These are phyloP conservation scores for Tetracentron sinense DNA, from an alignment of 164 flowering plant species.

Conservation along the genomic window DNA sequence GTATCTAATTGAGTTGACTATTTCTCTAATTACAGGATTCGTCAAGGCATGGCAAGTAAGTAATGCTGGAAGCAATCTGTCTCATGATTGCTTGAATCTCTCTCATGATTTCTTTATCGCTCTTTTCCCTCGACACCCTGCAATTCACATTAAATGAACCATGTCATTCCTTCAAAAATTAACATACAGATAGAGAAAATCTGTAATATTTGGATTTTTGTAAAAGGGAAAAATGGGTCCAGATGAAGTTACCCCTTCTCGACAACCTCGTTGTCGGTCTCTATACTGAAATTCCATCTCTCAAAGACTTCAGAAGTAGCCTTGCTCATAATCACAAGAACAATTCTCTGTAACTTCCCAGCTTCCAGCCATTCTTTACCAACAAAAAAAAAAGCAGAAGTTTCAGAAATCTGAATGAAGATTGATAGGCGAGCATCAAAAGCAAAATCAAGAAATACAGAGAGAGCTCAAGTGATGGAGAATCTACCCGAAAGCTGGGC, in stretches of 20 bases:
- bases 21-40: conserved; percentile 69
- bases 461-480: not conserved
- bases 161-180: not conserved
- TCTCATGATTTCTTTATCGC: conserved; percentile 98
- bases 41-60: conserved; percentile 94
- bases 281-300: conserved; percentile 71
- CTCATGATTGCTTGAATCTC: conserved; percentile 98
- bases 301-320: conserved; percentile 74
- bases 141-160: conserved; percentile 11
- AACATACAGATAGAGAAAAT: conserved; percentile 3
- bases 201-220: too few relatives aligned
- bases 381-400: not conserved
- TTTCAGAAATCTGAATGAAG: not conserved
- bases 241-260: conserved; percentile 59
- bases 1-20: too few relatives aligned
- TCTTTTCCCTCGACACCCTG: conserved; percentile 91
- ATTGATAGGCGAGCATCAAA: not conserved
- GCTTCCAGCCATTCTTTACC: conserved; percentile 83
- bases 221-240: conserved; percentile 49
- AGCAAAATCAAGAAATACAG: not conserved
- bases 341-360: conserved; percentile 84
- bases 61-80: conserved; percentile 88
- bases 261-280: conserved; percentile 82
- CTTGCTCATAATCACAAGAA: conserved; percentile 93
- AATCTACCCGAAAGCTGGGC: conserved; percentile 75